These are phyloP conservation scores for Populus deltoides DNA, from an alignment of 345 rosid genomes.

Conservation along the genomic window DNA sequence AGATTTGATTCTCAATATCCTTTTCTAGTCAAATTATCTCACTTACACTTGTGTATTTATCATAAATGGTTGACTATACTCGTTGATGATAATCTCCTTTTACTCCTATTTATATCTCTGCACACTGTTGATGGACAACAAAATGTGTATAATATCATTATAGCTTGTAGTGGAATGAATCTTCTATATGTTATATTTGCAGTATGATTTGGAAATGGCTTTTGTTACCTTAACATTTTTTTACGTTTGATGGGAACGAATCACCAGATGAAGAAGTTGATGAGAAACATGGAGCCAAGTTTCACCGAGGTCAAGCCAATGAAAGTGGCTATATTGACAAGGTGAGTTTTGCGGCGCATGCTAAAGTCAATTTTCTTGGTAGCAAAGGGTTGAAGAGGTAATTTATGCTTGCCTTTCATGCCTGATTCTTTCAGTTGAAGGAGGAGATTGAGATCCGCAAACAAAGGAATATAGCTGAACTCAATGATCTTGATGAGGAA, in stretches of 20 bases:
- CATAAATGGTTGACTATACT: not conserved
- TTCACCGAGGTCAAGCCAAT: slow-evolving; percentile 43
- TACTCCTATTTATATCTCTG: not conserved
- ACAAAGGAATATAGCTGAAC: slow-evolving; percentile 76
- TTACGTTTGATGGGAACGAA: slow-evolving; percentile 63
- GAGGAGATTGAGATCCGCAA: slow-evolving; percentile 74
- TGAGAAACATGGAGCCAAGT: slow-evolving; percentile 37
- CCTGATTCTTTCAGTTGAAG: slow-evolving; percentile 60
- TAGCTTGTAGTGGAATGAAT: not conserved
- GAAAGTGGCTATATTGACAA: slow-evolving; percentile 68
- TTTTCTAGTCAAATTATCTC: slow-evolving; percentile 31
- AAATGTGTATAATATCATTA: not conserved
- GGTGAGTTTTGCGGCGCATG: slow-evolving; percentile 37
- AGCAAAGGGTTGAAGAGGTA: slow-evolving; percentile 7
- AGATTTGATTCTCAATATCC: slow-evolving; percentile 88
- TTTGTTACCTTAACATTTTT: slow-evolving; percentile 50
- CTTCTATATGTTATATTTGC: not conserved
- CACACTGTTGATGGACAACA: too few relatives aligned
- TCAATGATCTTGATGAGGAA: slow-evolving; percentile 73
- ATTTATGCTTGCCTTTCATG: slow-evolving; percentile 24
- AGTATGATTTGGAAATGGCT: not conserved
- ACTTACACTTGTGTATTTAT: not conserved
- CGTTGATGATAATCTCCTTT: not conserved
- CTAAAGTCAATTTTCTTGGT: not conserved
- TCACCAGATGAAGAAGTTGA: slow-evolving; percentile 58